A percentile compares a stretch with the other conserved stretches of the same genome.
Conservation (phyloP, 129 eudicot species). For the Flaveria trinervia region DNA sequence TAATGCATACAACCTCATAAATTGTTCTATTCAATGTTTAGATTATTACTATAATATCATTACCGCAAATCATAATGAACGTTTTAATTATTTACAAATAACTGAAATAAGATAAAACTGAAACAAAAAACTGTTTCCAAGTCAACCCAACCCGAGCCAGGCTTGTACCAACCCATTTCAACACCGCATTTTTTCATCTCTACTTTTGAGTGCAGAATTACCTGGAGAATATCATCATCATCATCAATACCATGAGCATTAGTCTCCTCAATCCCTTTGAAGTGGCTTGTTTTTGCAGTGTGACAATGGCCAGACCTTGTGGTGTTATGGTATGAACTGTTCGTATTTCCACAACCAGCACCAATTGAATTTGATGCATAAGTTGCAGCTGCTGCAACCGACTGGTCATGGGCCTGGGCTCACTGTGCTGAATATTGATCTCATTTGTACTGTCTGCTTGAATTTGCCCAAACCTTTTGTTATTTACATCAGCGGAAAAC, state of each 20-base stretch:
- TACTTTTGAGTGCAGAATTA: conserved; percentile 31
- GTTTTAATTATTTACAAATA: neutral
- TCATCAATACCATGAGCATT: conserved; percentile 54
- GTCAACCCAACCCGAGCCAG: conserved; percentile 10
- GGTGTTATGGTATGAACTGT: conserved; percentile 32
- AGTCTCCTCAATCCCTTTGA: conserved; percentile 31
- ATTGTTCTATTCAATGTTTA: neutral
- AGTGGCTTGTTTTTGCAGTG: conserved; percentile 23
- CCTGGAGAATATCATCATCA: conserved; percentile 92
- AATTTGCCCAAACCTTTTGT: conserved; percentile 28
- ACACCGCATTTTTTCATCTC: neutral
- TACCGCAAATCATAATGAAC: neutral
- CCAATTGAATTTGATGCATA: conserved; percentile 31
- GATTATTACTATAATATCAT: neutral
- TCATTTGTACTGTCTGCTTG: conserved; percentile 38
- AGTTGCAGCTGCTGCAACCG: conserved; percentile 26
- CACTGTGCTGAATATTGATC: conserved; percentile 28
- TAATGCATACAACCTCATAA: conserved; percentile 5
- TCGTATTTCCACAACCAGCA: conserved; percentile 37
- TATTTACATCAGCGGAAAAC: conserved; percentile 34
- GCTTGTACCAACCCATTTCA: neutral
- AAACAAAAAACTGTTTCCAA: neutral
- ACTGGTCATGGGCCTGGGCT: conserved; percentile 33
- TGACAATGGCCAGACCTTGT: conserved; percentile 22
- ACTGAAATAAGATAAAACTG: neutral